Evolutionary conservation across 2,329 filamentous ascomycete species (phyloP).

Genomic region (Daldinia sp.): DNA sequence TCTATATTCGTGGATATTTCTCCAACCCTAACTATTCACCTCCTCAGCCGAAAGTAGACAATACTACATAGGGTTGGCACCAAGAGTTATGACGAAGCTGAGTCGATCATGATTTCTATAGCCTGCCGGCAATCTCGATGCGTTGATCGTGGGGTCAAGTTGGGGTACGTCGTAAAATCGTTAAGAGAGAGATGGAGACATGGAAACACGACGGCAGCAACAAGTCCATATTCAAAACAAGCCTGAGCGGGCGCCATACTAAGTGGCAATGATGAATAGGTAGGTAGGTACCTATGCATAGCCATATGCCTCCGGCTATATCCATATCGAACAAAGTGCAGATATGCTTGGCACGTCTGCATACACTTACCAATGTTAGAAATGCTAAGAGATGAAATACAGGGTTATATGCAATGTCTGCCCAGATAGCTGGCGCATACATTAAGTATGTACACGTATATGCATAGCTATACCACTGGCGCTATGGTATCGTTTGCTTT

Average conservation of each 20-base stretch:
- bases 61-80: slow-evolving; percentile 6
- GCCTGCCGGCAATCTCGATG: neutral
- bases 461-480: slow-evolving; percentile 28
- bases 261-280: slow-evolving; percentile 25
- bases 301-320: slow-evolving; percentile 10
- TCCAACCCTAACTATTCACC: slow-evolving; percentile 11
- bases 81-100: slow-evolving; percentile 3
- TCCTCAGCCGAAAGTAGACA: neutral
- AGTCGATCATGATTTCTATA: slow-evolving; percentile 27
- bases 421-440: slow-evolving; percentile 13
- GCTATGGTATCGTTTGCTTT: slow-evolving; percentile 33
- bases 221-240: slow-evolving; percentile 5
- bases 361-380: neutral
- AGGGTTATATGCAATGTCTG: slow-evolving; percentile 21
- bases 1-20: neutral
- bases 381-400: neutral
- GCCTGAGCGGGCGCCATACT: slow-evolving; percentile 10
- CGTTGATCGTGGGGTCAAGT: slow-evolving; percentile 24
- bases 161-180: slow-evolving; percentile 2
- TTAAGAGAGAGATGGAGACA: neutral
- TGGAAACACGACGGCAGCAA: slow-evolving; percentile 1
- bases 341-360: slow-evolving; percentile 12
- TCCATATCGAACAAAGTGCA: slow-evolving; percentile 12
- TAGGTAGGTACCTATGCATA: too few species aligned
- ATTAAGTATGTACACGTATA: slow-evolving; percentile 8